phyloP scores from a whole-genome alignment of 805 yeast genomes.

The Ogataea angusta region DNA sequence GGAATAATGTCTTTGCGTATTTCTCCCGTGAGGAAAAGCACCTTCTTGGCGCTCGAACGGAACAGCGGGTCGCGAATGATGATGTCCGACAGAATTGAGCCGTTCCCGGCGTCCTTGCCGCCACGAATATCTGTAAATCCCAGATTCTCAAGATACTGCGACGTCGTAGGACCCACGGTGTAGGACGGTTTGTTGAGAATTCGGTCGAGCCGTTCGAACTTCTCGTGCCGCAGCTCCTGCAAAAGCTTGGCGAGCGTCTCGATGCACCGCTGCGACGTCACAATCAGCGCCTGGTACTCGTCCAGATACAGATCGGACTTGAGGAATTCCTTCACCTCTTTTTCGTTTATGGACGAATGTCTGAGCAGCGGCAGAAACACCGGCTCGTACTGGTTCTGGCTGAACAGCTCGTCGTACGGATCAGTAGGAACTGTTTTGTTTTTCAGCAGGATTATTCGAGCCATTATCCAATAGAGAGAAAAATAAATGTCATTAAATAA shows the following conservation, averaged over 20 bases:
- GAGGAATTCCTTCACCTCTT: slow-evolving; percentile 43
- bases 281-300: slow-evolving; percentile 52
- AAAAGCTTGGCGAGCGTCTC: slow-evolving; percentile 62
- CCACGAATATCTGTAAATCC: slow-evolving; percentile 75
- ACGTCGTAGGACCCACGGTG: slow-evolving; percentile 93
- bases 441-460: slow-evolving; percentile 55
- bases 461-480: slow-evolving; percentile 10
- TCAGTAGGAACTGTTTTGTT: slow-evolving; percentile 69
- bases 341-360: slow-evolving; percentile 55
- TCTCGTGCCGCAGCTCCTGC: slow-evolving; percentile 18
- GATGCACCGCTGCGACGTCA: slow-evolving; percentile 90
- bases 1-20: slow-evolving; percentile 82
- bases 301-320: slow-evolving; percentile 39
- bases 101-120: slow-evolving; percentile 78
- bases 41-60: slow-evolving; percentile 25
- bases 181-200: slow-evolving; percentile 56
- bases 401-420: slow-evolving; percentile 52
- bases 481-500: slow-evolving; percentile 5
- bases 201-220: slow-evolving; percentile 14
- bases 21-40: slow-evolving; percentile 82
- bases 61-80: slow-evolving; percentile 41
- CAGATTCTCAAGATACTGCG: slow-evolving; percentile 46
- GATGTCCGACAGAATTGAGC: slow-evolving; percentile 61
- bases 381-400: slow-evolving; percentile 37
- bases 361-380: slow-evolving; percentile 70